A percentile compares a stretch with the other conserved stretches of the same genome.
phyloP scores from a whole-genome alignment of 2,329 filamentous ascomycete species.

The Hysterium pulicare region DNA sequence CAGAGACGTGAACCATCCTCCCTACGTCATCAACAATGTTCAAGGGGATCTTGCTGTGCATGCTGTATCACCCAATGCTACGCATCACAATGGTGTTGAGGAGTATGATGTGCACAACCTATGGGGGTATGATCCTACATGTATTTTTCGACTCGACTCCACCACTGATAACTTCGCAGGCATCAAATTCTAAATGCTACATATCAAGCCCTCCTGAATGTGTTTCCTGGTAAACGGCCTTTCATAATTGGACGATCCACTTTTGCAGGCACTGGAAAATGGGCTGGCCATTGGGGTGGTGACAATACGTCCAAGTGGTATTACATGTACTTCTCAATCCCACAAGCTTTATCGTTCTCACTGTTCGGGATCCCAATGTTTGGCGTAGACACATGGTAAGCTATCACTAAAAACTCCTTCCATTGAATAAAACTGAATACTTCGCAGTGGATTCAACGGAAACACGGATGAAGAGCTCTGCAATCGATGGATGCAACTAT shows the following conservation, averaged over 20 bases:
- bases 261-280: conserved; percentile 72
- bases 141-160: not conserved
- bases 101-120: conserved; percentile 86
- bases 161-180: conserved; percentile 55
- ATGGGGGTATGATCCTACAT: conserved; percentile 35
- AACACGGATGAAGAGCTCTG: conserved; percentile 69
- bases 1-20: conserved; percentile 68
- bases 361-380: conserved; percentile 77
- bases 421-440: not conserved
- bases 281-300: conserved; percentile 77
- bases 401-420: conserved; percentile 52
- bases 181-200: conserved; percentile 74
- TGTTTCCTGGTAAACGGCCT: conserved; percentile 67
- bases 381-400: conserved; percentile 52
- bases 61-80: conserved; percentile 73
- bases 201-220: conserved; percentile 63
- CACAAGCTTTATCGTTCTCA: conserved; percentile 71
- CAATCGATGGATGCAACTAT: conserved; percentile 69
- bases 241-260: conserved; percentile 83
- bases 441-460: conserved; percentile 57
- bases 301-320: conserved; percentile 69
- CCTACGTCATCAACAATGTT: conserved; percentile 72
- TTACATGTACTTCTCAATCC: conserved; percentile 73
- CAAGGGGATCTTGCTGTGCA: conserved; percentile 70
- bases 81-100: conserved; percentile 66